Evolutionary conservation across 768 basidiomycete genomes (phyloP), one percentile per base, ranked within the genome.

Genomic region (Podaxis rugospora): DNA sequence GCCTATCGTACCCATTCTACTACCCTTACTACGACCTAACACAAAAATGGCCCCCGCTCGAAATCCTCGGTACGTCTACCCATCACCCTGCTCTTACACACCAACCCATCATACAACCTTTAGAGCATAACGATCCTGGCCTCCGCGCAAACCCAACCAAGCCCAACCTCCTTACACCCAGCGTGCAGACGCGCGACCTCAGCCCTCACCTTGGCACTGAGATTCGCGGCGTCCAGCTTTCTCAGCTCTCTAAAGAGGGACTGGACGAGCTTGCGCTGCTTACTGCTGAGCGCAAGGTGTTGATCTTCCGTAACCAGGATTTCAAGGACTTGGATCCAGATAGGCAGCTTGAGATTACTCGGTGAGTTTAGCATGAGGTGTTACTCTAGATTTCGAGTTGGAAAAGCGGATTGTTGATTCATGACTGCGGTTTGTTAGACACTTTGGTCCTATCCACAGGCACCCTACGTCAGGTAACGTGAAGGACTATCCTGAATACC

Each of bases 271-370:
- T 83, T 32, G 82, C 81, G 3, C 73, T 84, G 5, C 77, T 73
- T 59, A 73, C 80, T 37, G 84, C 81, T 0, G 79, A 85, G 69
- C 68, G 82, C 44, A 84, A 83, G 68, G 75, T 85, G 36, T 67
- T 86, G 11, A 52, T 84, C 5, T 83, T 85, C 76, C 78, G 84
- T 21, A 78, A 85, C 69, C 85, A 86, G 64, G 80, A 86, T 68
- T 84, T 86, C 73, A 84, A 83, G 71, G 83, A 84, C 61, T 60
- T 84, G 16, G 71, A 72, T 1, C 75, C 80, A 4, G 82, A 84
- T 42, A 68, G 74, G 57, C 83, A 84, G 63, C 79, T 84, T 61
- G 82, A 80, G 65, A 77, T 83, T 37, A 78, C 80, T 44, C 42
- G 42, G 42, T 44, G n/a, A 18, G 42, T 44, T 7, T 44, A 5